Percentiles rank a stretch among this genome's conserved stretches.
These are phyloP conservation scores for Eugenia klotzschiana DNA, from an alignment of 441 rosid genomes.

Conservation along the genomic window DNA sequence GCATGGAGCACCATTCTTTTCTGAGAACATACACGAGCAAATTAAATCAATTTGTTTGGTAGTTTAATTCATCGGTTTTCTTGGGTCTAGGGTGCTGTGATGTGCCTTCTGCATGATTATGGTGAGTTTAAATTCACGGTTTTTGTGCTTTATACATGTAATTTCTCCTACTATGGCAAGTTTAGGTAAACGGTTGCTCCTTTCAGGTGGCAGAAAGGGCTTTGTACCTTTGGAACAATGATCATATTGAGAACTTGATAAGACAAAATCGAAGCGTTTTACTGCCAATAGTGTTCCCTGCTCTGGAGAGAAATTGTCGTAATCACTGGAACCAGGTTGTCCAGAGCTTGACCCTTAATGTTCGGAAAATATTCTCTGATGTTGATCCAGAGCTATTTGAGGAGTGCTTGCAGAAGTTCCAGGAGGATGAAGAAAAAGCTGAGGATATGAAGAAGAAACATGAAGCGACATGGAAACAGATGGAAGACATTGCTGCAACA, in stretches of 20 bases:
- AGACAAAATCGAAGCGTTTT: conserved; percentile 3
- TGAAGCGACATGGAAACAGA: conserved; percentile 2
- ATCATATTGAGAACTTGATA: conserved; percentile 9
- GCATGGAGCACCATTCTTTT: neutral
- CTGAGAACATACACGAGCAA: neutral
- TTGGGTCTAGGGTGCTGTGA: neutral
- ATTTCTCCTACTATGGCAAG: neutral
- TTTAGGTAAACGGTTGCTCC: neutral
- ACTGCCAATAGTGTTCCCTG: conserved; percentile 5
- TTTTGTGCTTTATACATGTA: neutral
- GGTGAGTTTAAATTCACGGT: neutral
- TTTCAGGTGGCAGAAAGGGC: conserved; percentile 11
- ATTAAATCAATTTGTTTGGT: neutral
- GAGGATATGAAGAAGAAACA: neutral
- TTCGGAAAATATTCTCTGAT: conserved; percentile 5
- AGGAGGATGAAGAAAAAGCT: conserved; percentile 4
- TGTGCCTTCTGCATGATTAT: neutral
- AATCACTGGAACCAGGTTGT: conserved; percentile 10
- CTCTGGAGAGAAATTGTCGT: conserved; percentile 5
- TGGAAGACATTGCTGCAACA: conserved; percentile 4
- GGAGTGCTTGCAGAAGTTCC: conserved; percentile 6
- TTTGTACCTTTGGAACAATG: conserved; percentile 8
- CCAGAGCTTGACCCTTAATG: conserved; percentile 6
- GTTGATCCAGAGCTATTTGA: conserved; percentile 3
- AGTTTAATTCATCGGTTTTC: neutral